phyloP scores from a whole-genome alignment of 1,139 yeast genomes.

The Protomyces macrosporus region DNA sequence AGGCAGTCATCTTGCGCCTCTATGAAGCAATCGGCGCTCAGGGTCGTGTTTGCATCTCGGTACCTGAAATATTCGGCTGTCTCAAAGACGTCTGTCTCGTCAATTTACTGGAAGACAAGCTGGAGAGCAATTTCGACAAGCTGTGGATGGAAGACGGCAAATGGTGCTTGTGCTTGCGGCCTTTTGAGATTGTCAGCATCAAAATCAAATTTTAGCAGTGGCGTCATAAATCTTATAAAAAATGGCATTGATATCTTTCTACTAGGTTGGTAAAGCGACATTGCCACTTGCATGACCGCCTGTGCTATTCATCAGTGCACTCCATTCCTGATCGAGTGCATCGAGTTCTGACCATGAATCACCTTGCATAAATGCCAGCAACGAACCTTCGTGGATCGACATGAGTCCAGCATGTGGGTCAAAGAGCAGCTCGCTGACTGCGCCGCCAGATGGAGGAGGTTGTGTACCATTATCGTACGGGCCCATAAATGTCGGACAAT shows the following conservation, averaged over 20 bases:
- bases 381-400: slow-evolving; percentile 23
- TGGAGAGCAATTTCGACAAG: background rate
- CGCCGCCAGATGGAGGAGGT: background rate
- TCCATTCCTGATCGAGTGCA: background rate
- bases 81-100: background rate
- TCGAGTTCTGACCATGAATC: slow-evolving; percentile 3
- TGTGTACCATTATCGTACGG: background rate
- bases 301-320: background rate
- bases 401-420: background rate
- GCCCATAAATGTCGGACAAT: background rate
- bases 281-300: background rate
- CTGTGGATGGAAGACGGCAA: background rate
- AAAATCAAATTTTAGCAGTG: background rate
- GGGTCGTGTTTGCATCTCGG: background rate
- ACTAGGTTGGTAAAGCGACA: background rate
- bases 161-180: background rate
- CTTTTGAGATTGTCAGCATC: background rate
- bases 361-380: slow-evolving; percentile 23
- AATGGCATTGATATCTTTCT: background rate
- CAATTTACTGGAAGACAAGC: background rate
- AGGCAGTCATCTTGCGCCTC: background rate
- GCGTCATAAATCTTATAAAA: no score
- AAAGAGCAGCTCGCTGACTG: background rate
- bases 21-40: background rate
- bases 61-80: background rate